Percentiles rank a stretch among this genome's conserved stretches.
Evolutionary conservation across 2,329 filamentous ascomycete genomes (phyloP).

Genomic region (Aspergillus udagawae): DNA sequence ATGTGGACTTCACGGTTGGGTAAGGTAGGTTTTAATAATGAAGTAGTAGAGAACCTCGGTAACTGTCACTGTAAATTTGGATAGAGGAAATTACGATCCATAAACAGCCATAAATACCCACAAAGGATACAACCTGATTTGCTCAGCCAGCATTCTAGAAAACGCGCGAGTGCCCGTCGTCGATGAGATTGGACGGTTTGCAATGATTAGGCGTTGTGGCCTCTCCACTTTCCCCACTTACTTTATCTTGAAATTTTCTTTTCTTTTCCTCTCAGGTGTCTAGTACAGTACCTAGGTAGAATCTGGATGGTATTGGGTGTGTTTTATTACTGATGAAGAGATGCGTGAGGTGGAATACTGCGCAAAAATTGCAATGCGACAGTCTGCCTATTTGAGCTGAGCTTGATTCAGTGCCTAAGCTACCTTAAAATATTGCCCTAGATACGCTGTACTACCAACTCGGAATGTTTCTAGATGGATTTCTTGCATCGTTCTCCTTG

Average conservation of each 20-base stretch:
- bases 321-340: background rate
- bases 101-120: background rate
- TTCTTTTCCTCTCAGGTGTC: background rate
- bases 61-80: background rate
- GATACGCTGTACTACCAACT: background rate
- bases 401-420: background rate
- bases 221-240: constrained; percentile 10
- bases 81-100: background rate
- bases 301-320: background rate
- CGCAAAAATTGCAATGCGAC: no score
- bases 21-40: no score
- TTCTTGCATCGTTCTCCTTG: background rate
- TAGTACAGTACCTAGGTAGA: no score
- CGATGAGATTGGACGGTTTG: constrained; percentile 9
- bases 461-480: background rate
- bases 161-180: constrained; percentile 2
- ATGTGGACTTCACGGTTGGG: no score
- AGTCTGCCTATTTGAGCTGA: background rate
- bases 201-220: background rate
- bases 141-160: constrained; percentile 13
- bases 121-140: background rate
- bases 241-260: constrained; percentile 6
- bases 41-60: background rate
- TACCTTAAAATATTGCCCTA: background rate
- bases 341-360: background rate